Base-by-base conservation (phyloP, 768 basidiomycete species). In the Suillus cothurnatus region DNA sequence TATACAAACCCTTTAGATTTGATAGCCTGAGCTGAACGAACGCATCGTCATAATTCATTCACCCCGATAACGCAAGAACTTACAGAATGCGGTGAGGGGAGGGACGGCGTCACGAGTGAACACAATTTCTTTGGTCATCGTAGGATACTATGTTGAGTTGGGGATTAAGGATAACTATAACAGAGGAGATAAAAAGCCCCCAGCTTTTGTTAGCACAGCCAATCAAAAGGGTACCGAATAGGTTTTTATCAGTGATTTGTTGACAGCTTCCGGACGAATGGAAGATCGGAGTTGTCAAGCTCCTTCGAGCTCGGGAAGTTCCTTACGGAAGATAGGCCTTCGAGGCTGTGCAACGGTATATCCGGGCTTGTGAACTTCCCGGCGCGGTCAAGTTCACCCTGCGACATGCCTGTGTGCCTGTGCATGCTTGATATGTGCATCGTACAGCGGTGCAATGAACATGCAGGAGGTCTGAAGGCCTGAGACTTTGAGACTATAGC, bases 11-110 rank as follows among this genome's bases (percentile, higher is more conserved):
- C 72, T 21, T 68, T 69, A 6, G 79, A 79, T 52, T 78, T 70
- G n/a, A 77, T 72, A 1, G 72, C 80, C 65, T 81, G 80, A 23
- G 80, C 78, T 80, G 66, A n/a, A 59, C 9, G 53, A n/a, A 19
- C 8, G 26, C 49, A 67, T 52, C 17, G 38, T 39, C 31, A 52
- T 8, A 19, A n/a, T 15, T 11, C 3, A 31, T 17, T 6, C 23
- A 21, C 31, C 8, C 26, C 12, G 9, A 23, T 3, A 14, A 19
- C 2, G 21, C 6, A 3, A 23, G 31, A 4, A 70, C 73, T 41
- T 50, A 80, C 79, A 81, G 66, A 72, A 79, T 34, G 73, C 61
- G 0, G 78, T 73, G n/a, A 80, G 70, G 23, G 77, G 71, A 8
- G 79, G 80, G 55, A 72, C 39, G 3, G 80, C 80, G 26, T 76